These are phyloP conservation scores for Cercospora citrullina DNA, from an alignment of 2,329 filamentous ascomycete genomes.

Conservation along the genomic window DNA sequence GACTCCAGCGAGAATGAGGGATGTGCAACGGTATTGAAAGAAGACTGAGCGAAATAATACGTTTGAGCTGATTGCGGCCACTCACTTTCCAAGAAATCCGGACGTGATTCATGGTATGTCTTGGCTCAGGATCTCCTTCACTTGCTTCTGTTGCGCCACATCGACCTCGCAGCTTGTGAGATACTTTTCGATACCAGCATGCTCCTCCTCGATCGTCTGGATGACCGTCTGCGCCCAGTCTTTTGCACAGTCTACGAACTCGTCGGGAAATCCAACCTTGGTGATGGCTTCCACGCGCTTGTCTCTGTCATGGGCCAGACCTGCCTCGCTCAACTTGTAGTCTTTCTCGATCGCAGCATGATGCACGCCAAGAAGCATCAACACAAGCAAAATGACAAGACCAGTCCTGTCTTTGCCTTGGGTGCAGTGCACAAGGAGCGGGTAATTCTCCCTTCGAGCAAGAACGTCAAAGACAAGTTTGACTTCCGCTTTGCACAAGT, in stretches of 20 bases:
- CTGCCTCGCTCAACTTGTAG: conserved; percentile 66
- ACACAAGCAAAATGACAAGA: conserved; percentile 65
- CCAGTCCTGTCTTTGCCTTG: conserved; percentile 87
- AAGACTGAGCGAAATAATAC: background rate
- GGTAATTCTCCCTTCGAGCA: conserved; percentile 54
- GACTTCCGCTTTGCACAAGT: conserved; percentile 65
- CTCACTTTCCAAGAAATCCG: background rate
- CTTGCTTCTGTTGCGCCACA: conserved; percentile 38
- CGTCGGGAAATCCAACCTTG: conserved; percentile 69
- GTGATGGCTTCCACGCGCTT: conserved; percentile 67
- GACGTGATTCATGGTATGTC: background rate
- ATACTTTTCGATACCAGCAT: conserved; percentile 69
- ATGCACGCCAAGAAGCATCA: conserved; percentile 64
- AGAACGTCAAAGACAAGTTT: conserved; percentile 54
- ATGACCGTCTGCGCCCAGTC: conserved; percentile 64
- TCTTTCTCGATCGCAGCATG: conserved; percentile 65
- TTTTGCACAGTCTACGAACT: conserved; percentile 66
- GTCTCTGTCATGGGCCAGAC: conserved; percentile 62
- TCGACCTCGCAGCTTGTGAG: conserved; percentile 60
- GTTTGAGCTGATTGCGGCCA: background rate
- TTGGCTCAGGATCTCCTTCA: conserved; percentile 37
- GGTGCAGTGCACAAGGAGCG: conserved; percentile 77
- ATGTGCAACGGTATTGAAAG: background rate
- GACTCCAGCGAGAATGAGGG: background rate
- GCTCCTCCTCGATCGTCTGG: conserved; percentile 58